Evolutionary conservation across 2,329 filamentous ascomycete genomes (phyloP).

Genomic region (Talaromyces islandicus): DNA sequence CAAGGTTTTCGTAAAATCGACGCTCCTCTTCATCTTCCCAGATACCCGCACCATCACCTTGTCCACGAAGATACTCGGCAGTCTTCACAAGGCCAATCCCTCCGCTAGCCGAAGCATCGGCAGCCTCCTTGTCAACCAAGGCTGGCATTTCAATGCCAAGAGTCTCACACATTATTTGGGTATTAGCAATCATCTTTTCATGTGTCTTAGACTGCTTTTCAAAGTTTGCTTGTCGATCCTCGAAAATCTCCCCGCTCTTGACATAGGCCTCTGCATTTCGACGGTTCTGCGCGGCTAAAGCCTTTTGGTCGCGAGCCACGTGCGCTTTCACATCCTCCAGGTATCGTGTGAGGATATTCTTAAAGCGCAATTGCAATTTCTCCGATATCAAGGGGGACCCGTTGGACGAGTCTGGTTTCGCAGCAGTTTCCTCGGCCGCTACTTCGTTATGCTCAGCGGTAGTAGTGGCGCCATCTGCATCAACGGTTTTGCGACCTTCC

Average conservation of each 20-base stretch:
- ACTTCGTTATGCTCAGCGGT: constrained; percentile 31
- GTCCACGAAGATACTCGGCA: constrained; percentile 83
- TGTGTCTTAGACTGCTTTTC: constrained; percentile 90
- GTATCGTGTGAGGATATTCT: constrained; percentile 76
- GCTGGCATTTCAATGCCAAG: constrained; percentile 91
- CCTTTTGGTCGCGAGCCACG: constrained; percentile 84
- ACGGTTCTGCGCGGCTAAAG: constrained; percentile 76
- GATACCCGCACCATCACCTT: constrained; percentile 85
- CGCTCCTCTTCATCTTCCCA: constrained; percentile 99
- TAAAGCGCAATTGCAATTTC: constrained; percentile 79
- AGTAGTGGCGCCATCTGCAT: constrained; percentile 66
- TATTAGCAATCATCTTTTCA: constrained; percentile 83
- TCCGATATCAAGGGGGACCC: constrained; percentile 70
- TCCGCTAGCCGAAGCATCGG: constrained; percentile 59
- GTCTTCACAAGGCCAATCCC: constrained; percentile 91
- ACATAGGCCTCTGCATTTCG: constrained; percentile 98
- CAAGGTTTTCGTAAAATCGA: constrained; percentile 94
- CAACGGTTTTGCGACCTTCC: constrained; percentile 77
- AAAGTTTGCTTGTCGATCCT: constrained; percentile 91
- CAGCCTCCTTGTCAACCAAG: constrained; percentile 73
- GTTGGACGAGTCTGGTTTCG: not conserved
- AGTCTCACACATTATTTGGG: constrained; percentile 82
- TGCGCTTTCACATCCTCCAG: constrained; percentile 90
- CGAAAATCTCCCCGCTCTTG: constrained; percentile 96
- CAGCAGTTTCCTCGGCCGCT: constrained; percentile 29